These are phyloP conservation scores for Coniochaeta prunicola DNA, from an alignment of 2,329 filamentous ascomycete genomes.

Conservation along the genomic window DNA sequence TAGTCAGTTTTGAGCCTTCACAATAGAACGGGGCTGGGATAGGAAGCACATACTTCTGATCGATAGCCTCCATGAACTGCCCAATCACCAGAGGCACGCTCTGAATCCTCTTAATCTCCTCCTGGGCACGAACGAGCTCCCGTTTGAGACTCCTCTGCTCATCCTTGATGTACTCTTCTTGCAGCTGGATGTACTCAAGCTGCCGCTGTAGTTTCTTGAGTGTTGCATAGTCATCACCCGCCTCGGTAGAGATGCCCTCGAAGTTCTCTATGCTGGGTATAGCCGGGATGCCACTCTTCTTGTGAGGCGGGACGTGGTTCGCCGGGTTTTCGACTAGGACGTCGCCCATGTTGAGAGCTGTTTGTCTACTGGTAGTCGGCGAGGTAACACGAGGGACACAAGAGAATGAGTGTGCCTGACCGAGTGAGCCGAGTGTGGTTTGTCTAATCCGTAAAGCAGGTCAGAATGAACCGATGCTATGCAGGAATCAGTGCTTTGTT, in stretches of 20 bases:
- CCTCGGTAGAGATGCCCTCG: constrained; percentile 74
- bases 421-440: neutral
- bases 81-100: constrained; percentile 96
- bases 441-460: neutral
- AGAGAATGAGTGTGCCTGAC: neutral
- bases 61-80: constrained; percentile 99
- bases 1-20: constrained; percentile 3
- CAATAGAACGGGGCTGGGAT: neutral
- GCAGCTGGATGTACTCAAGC: constrained; percentile 95
- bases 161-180: constrained; percentile 99
- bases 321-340: constrained; percentile 75
- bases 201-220: constrained; percentile 96
- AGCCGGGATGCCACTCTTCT: constrained; percentile 69
- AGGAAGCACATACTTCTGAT: constrained; percentile 76
- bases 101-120: constrained; percentile 99
- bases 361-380: neutral
- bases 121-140: constrained; percentile 92
- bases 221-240: constrained; percentile 86
- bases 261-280: constrained; percentile 88
- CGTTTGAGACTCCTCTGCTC: constrained; percentile 97
- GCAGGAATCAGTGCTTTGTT: neutral
- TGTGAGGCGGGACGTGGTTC: constrained; percentile 68
- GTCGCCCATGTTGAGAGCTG: constrained; percentile 64
- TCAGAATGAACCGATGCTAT: neutral
- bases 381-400: neutral